These are phyloP conservation scores for Closterium sp. DNA, from an alignment of 139 green algal species.

Conservation along the genomic window DNA sequence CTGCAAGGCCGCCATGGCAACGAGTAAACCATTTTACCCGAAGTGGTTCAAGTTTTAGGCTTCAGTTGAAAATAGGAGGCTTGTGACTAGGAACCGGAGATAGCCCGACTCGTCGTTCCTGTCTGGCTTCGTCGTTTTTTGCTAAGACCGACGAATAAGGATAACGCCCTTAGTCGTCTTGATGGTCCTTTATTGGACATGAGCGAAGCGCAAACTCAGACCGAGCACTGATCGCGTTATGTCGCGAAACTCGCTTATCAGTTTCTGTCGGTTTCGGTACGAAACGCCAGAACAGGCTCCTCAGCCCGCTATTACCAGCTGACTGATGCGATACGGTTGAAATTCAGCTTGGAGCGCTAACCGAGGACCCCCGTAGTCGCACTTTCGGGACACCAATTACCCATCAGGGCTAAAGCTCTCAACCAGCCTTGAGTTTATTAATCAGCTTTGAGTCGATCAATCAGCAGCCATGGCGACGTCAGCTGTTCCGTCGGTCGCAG, in stretches of 20 bases:
- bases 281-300: background rate
- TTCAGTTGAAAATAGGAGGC: background rate
- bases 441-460: background rate
- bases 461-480: background rate
- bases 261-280: background rate
- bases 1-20: too few species aligned
- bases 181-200: too few species aligned
- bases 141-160: too few species aligned
- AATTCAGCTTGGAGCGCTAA: too few species aligned
- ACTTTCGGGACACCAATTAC: background rate
- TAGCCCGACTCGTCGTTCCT: background rate
- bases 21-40: background rate
- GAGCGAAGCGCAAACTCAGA: too few species aligned
- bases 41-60: background rate
- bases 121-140: background rate
- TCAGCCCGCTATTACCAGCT: background rate
- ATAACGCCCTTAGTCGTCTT: too few species aligned
- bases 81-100: background rate
- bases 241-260: too few species aligned
- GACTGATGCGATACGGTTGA: background rate
- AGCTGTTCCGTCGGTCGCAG: background rate
- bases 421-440: too few species aligned
- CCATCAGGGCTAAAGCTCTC: background rate
- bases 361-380: too few species aligned
- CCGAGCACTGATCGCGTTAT: too few species aligned